These are phyloP conservation scores for Zymoseptoria ardabiliae DNA, from an alignment of 2,329 filamentous ascomycete species.

Conservation along the genomic window DNA sequence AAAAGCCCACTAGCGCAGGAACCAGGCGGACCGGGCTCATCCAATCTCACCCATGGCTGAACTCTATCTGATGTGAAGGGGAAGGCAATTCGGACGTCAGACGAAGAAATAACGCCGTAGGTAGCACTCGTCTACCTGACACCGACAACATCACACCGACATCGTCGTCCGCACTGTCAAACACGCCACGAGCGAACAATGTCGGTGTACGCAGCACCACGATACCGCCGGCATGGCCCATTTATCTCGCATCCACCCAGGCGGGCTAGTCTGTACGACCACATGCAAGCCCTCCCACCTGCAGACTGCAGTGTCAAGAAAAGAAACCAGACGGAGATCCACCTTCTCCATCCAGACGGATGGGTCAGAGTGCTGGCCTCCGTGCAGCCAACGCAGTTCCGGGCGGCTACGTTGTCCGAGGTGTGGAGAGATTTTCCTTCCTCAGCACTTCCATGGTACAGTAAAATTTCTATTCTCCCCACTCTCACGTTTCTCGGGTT, in stretches of 20 bases:
- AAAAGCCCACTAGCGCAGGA: background rate
- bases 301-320: background rate
- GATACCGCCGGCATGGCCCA: background rate
- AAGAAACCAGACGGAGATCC: background rate
- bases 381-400: background rate
- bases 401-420: background rate
- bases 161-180: background rate
- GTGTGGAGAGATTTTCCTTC: background rate
- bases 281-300: background rate
- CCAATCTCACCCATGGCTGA: background rate
- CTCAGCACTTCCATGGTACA: background rate
- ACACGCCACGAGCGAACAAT: background rate
- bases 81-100: background rate
- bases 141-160: background rate
- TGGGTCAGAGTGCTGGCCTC: background rate
- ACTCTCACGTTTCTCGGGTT: background rate
- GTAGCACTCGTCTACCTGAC: background rate
- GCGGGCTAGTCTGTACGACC: background rate
- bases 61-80: background rate
- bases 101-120: background rate
- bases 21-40: background rate
- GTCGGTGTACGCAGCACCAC: background rate
- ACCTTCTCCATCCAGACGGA: background rate
- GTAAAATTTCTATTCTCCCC: background rate
- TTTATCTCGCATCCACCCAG: background rate